Evolutionary conservation across 2,329 filamentous ascomycete species (phyloP), one percentile per base, ranked within the genome.

Genomic region (Penicillium sumatraense): DNA sequence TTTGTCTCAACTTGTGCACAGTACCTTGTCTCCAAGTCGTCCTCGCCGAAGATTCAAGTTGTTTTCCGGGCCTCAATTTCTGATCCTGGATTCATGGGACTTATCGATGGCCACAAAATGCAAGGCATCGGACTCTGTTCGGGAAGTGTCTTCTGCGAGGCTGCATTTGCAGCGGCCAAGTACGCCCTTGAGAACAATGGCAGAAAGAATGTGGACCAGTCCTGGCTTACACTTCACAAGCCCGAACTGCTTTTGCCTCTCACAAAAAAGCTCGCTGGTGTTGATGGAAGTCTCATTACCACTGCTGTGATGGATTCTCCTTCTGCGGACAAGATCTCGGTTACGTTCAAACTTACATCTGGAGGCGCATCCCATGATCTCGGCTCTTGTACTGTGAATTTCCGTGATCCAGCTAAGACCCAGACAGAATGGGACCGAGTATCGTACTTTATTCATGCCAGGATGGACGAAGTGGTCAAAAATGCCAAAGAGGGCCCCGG

Each of bases 81-180:
- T 38, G 35, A 38, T 18, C 35, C 35, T 16, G 35, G 35, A 38
- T 38, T 38, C n/a, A 38, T 38, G 35, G 35, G 35, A 38, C 35
- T 38, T 16, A 38, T 38, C 35, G 35, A 38, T 16, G 35, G 35
- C 14, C 35, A 38, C 35, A 38, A 38, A 20, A 38, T 38, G 35
- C 35, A 38, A 38, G 86, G 85, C 46, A 81, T 82, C 53, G 80
- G 84, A 40, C 79, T 90, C 14, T 88, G 85, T 65, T 86, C 89
- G 7, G 89, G 87, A 24, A 75, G 74, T 40, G 63, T 86, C 42
- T 85, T 87, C 59, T 84, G 83, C 13, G 87, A 89, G 58, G 87
- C 89, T 72, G 84, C 83, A 9, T 81, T 84, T 71, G 89, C 86
- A 2, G 74, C 88, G 41, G 84, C 83, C 61, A 82, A 89, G 67